These are phyloP conservation scores for Pseudocercospora vitis DNA, from an alignment of 2,329 filamentous ascomycete genomes.

Conservation along the genomic window DNA sequence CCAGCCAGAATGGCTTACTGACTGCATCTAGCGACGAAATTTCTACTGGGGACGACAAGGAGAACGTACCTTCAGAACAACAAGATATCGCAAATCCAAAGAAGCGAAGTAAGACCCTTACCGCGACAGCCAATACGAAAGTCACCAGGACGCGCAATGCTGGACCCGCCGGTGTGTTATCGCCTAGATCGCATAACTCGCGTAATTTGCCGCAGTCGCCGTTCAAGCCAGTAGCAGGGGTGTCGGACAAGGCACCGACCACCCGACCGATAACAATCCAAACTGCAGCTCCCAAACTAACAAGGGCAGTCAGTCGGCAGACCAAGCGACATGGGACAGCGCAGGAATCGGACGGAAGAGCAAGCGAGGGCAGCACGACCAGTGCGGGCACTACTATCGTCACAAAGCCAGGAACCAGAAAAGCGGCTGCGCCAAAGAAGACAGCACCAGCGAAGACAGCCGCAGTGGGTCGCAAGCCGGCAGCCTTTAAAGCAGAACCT, in stretches of 20 bases:
- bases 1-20: conserved; percentile 14
- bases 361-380: conserved; percentile 60
- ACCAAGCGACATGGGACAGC: conserved; percentile 48
- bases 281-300: conserved; percentile 49
- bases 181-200: conserved; percentile 79
- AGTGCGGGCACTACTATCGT: conserved; percentile 64
- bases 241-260: conserved; percentile 50
- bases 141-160: conserved; percentile 37
- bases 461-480: conserved; percentile 46
- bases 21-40: conserved; percentile 59
- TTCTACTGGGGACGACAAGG: conserved; percentile 65
- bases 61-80: conserved; percentile 62
- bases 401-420: conserved; percentile 38
- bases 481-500: conserved; percentile 29
- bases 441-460: conserved; percentile 37
- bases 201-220: conserved; percentile 62
- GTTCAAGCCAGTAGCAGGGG: conserved; percentile 38
- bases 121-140: conserved; percentile 35
- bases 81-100: conserved; percentile 63
- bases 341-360: conserved; percentile 29
- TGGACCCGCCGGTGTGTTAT: conserved; percentile 62
- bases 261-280: conserved; percentile 16
- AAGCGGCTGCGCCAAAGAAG: conserved; percentile 22
- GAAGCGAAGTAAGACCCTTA: conserved; percentile 53
- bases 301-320: conserved; percentile 63